Evolutionary conservation across 306 rosid species (phyloP), one percentile per base, ranked within the genome.

Genomic region (Spatholobus suberectus): DNA sequence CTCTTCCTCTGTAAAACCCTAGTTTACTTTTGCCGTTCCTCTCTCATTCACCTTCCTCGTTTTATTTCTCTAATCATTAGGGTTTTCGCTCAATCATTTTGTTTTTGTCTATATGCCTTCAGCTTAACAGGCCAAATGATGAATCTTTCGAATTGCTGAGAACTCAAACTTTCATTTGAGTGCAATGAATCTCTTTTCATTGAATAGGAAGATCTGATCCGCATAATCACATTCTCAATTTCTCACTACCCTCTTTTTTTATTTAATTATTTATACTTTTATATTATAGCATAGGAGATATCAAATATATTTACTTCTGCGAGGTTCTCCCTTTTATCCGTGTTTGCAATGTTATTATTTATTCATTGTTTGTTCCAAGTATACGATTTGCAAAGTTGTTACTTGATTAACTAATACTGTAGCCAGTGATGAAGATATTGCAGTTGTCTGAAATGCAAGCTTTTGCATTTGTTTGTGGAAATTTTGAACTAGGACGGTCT

Each of bases 401-500:
- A 8, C 0, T 8, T 52, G 14, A 18, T 8, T 8, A 1, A 44
- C 43, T 40, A 8, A 2, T 18, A 2, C 13, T 43, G 59, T 85
- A 26, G 93, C 91, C 93, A 5, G 68, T 94, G 97, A 94, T 85
- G 98, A 55, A 35, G 34, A 68, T 41, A 49, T 69, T 38, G 20
- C 1, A 5, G 26, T 63, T 58, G 10, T 2, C 90, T 29, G 94
- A 91, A 85, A 61, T 83, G 88, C 90, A 76, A 69, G 8, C 4
- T 51, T 18, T 87, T 91, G 92, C 87, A 80, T 65, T 75, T 32
- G 1, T 12, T 5, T 92, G 98, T 85, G 40, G 96, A 90, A 35
- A 15, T 17, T 82, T 77, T 77, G 88, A 82, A 91, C 98, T 94
- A 94, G 97, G 97, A 92, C 97, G 98, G 97, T 92, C 98, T 87